Percentiles rank a stretch among this genome's conserved stretches.
These are phyloP conservation scores for Pelargonium hybrid DNA, from an alignment of 441 rosid genomes.

Conservation along the genomic window DNA sequence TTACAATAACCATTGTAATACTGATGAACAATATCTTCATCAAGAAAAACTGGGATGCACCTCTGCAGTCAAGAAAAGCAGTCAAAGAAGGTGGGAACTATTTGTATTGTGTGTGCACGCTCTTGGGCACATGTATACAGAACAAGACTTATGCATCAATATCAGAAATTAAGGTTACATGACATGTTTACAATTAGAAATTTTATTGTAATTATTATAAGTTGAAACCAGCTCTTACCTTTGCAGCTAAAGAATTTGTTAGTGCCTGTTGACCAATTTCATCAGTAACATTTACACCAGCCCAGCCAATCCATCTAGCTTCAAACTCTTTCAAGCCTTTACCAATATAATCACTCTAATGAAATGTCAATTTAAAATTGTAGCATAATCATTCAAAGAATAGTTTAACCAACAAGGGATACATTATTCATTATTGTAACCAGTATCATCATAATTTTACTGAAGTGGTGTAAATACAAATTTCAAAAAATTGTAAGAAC, in stretches of 20 bases:
- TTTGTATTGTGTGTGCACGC: not conserved
- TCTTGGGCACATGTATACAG: not conserved
- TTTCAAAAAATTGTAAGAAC: not conserved
- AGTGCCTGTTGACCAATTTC: constrained; percentile 89
- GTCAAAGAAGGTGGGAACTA: not conserved
- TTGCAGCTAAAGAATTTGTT: constrained; percentile 85
- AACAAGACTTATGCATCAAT: not conserved
- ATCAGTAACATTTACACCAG: constrained; percentile 98
- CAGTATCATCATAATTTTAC: not conserved
- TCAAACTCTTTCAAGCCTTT: constrained; percentile 95
- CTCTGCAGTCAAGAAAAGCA: constrained; percentile 35
- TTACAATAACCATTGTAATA: constrained; percentile 98
- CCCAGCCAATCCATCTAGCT: constrained; percentile 99
- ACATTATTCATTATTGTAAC: not conserved
- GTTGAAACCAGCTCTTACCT: constrained; percentile 31
- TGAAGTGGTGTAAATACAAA: not conserved
- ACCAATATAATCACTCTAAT: constrained; percentile 23
- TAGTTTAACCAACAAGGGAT: no score
- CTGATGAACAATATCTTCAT: constrained; percentile 96
- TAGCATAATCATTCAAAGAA: no score
- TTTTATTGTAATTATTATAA: not conserved
- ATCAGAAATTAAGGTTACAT: not conserved
- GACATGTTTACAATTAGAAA: not conserved
- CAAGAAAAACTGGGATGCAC: constrained; percentile 98
- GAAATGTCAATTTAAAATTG: not conserved